Evolutionary conservation across 2,329 filamentous ascomycete genomes (phyloP), one percentile per base, ranked within the genome.

Genomic region (Capronia americana): DNA sequence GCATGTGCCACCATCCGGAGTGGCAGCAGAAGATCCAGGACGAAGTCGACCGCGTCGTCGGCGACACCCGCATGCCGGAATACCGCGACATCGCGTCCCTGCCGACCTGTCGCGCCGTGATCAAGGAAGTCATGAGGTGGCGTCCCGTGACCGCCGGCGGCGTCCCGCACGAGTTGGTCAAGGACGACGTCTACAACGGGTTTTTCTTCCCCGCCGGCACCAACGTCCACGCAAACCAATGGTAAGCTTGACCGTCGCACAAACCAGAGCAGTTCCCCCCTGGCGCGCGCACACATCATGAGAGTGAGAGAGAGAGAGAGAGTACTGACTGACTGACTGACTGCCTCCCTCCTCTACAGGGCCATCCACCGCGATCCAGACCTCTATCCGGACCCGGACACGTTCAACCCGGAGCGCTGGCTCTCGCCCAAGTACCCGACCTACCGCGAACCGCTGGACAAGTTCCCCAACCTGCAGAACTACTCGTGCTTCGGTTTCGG

Each of bases 401-500:
- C 76, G 26, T 87, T 85, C 76, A 81, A 83, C 38, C 85, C 85
- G 2, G 80, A 83, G 30, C 80, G 85, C 56, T 87, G 84, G 84
- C 74, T 84, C 11, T 78, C 84, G 38, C 78, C 82, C 0, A 76
- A 77, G 12, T 86, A 79, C 74, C 84, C 84, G n/a, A 84, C 82
- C 0, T 86, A 81, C 71, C 80, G 80, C 69, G 83, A 83, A 67
- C 83, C 84, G 1, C 79, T 86, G 10, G 81, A 79, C 1, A 76
- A 81, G 53, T 84, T 78, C 63, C 85, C 84, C 3, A 85, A 82
- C 62, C 80, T 86, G 64, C 82, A 84, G 66, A 84, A 84, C 71
- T 81, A 82, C 73, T 80, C 80, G 8, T 82, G 83, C 34, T 87
- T 87, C 64, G 85, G 85, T 17, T 86, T 84, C 75, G 85, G 85